Conservation (phyloP, 768 basidiomycete species). For the Kwoniella mangroviensis region DNA sequence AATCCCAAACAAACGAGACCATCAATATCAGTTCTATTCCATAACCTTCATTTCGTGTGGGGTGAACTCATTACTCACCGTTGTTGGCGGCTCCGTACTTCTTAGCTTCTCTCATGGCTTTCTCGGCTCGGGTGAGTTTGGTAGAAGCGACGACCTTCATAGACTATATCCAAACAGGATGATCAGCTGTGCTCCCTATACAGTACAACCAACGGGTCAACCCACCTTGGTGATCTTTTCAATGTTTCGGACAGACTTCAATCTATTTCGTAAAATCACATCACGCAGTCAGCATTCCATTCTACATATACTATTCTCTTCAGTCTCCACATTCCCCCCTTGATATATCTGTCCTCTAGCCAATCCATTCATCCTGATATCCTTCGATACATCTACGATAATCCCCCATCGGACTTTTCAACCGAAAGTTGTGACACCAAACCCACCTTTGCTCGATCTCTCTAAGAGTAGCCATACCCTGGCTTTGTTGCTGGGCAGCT, state of each 20-base stretch:
- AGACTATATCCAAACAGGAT: conserved; percentile 63
- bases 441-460: conserved; percentile 85
- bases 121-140: conserved; percentile 91
- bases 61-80: conserved; percentile 26
- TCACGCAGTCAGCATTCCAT: neutral
- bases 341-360: neutral
- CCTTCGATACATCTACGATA: neutral
- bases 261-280: conserved; percentile 61
- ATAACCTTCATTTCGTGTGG: neutral
- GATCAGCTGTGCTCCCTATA: neutral
- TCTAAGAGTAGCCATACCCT: conserved; percentile 81
- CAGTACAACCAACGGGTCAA: conserved; percentile 1
- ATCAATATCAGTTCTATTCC: too few species aligned
- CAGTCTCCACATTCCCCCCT: conserved; percentile 2
- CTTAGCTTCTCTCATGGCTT: conserved; percentile 89
- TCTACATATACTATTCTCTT: neutral
- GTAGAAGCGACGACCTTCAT: conserved; percentile 99
- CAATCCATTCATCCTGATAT: neutral
- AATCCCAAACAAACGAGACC: conserved; percentile 1
- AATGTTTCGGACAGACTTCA: conserved; percentile 87
- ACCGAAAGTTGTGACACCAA: conserved; percentile 9
- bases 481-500: conserved; percentile 38
- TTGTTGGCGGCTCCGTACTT: conserved; percentile 77
- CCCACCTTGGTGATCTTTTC: conserved; percentile 99
- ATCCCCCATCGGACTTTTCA: conserved; percentile 7